These are phyloP conservation scores for Alnus glutinosa DNA, from an alignment of 306 rosid genomes.

Conservation along the genomic window DNA sequence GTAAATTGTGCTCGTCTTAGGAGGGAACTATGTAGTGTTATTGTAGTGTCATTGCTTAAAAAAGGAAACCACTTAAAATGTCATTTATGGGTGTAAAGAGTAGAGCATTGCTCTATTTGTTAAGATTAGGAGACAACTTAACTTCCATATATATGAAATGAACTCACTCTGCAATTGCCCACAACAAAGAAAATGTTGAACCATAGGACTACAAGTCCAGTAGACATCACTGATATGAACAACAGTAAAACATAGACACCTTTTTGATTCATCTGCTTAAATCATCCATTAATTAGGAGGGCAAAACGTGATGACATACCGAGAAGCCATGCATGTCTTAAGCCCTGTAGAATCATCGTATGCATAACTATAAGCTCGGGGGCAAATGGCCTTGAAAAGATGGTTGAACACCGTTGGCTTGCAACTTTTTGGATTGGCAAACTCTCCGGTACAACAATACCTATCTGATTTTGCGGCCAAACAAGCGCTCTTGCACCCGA, in stretches of 20 bases:
- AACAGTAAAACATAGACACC: not conserved
- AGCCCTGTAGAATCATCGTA: conserved; percentile 62
- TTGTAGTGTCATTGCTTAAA: no score
- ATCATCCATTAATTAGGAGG: conserved; percentile 38
- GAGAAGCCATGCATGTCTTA: conserved; percentile 51
- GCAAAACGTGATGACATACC: conserved; percentile 63
- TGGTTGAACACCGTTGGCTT: conserved; percentile 49
- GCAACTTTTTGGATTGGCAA: conserved; percentile 47
- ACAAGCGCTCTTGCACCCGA: conserved; percentile 79
- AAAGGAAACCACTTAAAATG: no score
- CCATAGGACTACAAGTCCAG: not conserved
- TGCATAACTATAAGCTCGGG: conserved; percentile 64
- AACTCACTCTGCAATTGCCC: not conserved
- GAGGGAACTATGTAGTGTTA: no score
- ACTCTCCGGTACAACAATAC: conserved; percentile 70
- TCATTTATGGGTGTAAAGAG: no score
- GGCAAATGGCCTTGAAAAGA: conserved; percentile 60
- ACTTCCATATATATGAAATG: not conserved
- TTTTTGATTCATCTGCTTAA: not conserved
- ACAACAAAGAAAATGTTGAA: not conserved
- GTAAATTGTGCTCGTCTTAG: no score
- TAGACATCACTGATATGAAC: not conserved
- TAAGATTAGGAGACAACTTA: not conserved
- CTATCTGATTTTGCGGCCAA: conserved; percentile 57
- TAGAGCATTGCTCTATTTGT: no score